These are phyloP conservation scores for Russula sp. DNA, from an alignment of 768 basidiomycete genomes.

Conservation along the genomic window DNA sequence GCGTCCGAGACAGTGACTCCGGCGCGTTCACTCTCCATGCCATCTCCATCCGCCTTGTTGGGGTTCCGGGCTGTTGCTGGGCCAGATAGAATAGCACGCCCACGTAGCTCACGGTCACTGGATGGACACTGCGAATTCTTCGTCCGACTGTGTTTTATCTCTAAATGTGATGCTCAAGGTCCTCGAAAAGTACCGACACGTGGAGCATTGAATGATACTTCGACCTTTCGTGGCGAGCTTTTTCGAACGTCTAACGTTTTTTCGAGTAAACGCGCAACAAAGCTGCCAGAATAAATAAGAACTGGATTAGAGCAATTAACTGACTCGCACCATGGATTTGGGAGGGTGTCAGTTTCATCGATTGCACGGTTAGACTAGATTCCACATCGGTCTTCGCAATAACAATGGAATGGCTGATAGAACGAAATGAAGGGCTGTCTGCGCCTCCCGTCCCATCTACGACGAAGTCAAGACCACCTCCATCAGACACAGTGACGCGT, in stretches of 20 bases:
- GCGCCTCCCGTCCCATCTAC: constrained; percentile 1
- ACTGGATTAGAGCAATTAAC: background rate
- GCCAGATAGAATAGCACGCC: background rate
- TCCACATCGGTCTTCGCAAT: background rate
- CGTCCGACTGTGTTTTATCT: constrained; percentile 1
- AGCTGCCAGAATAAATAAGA: constrained; percentile 7
- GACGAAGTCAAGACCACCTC: constrained; percentile 18
- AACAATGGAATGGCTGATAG: background rate
- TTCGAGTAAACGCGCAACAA: background rate
- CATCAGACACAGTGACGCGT: constrained; percentile 9
- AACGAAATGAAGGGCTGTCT: background rate
- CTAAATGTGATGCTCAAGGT: constrained; percentile 5
- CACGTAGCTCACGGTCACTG: constrained; percentile 20
- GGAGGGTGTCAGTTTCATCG: background rate
- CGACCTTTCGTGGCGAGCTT: background rate
- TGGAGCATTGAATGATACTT: constrained; percentile 15
- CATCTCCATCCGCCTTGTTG: background rate
- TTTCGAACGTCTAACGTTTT: background rate
- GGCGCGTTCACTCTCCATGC: background rate
- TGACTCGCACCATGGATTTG: constrained; percentile 9
- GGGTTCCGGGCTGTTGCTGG: background rate
- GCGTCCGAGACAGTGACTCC: constrained; percentile 19
- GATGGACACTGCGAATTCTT: constrained; percentile 14
- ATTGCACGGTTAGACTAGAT: constrained; percentile 8
- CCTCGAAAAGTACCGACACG: constrained; percentile 3